phyloP scores from a whole-genome alignment of 1,284 basidiomycete genomes.

The Ceratobasidium sp. region DNA sequence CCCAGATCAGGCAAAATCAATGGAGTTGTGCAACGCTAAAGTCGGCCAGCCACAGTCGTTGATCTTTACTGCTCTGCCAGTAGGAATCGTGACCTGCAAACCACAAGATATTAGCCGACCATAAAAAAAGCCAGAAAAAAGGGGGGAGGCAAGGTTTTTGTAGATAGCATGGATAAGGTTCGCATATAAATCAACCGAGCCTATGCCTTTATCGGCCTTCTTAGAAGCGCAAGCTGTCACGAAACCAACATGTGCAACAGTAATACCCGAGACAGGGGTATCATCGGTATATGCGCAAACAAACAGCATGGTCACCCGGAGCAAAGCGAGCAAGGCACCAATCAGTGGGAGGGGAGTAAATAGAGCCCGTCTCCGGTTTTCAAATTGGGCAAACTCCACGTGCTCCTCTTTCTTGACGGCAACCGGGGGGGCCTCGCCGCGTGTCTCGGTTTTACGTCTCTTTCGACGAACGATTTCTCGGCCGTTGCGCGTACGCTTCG shows the following conservation, averaged over 20 bases:
- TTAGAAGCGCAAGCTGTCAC: background rate
- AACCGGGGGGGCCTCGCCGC: background rate
- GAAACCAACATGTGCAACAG: background rate
- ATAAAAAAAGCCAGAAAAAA: background rate
- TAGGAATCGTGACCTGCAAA: constrained; percentile 14
- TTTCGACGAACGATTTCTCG: constrained; percentile 10
- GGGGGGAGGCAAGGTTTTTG: background rate
- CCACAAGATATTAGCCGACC: background rate
- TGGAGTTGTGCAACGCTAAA: constrained; percentile 32
- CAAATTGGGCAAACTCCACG: constrained; percentile 12
- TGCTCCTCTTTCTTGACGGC: background rate
- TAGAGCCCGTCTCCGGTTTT: background rate
- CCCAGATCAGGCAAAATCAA: constrained; percentile 25
- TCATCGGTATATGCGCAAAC: background rate
- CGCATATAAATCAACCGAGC: background rate
- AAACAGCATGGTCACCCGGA: constrained; percentile 13
- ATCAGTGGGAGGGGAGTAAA: no score
- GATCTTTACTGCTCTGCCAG: constrained; percentile 28
- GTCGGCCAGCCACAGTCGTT: constrained; percentile 26
- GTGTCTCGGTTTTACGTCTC: constrained; percentile 25
- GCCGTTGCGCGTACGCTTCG: no score
- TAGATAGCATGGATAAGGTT: constrained; percentile 1
- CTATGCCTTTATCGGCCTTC: background rate
- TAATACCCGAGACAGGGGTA: constrained; percentile 9
- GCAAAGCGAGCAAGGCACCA: constrained; percentile 4